These are phyloP conservation scores for Aspergillus novofumigatus DNA, from an alignment of 2,329 filamentous ascomycete species.

Conservation along the genomic window DNA sequence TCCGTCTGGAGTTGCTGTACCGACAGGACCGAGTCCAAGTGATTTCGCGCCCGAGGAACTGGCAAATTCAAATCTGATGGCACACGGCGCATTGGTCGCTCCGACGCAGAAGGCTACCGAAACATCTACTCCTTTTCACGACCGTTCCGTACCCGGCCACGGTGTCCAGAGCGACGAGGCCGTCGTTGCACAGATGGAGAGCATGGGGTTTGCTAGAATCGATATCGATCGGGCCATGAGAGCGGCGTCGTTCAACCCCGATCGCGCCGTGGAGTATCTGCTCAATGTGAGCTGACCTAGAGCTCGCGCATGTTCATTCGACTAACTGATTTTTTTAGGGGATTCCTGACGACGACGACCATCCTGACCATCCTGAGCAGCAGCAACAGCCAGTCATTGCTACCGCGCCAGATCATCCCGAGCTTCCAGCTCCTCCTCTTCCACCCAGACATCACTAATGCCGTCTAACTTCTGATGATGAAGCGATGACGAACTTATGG, in stretches of 20 bases:
- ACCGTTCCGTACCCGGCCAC: not conserved
- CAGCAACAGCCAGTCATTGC: not conserved
- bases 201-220: not conserved
- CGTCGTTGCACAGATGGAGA: not conserved
- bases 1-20: not conserved
- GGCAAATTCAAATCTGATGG: not conserved
- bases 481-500: not conserved
- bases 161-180: not conserved
- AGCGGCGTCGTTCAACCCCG: not conserved
- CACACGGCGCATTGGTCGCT: not conserved
- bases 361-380: not conserved
- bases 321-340: not conserved
- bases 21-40: constrained; percentile 7
- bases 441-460: not conserved
- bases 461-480: not conserved
- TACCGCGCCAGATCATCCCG: not conserved
- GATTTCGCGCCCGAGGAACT: constrained; percentile 1
- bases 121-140: not conserved
- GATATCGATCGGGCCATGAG: not conserved
- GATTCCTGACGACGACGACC: not conserved
- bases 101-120: not conserved
- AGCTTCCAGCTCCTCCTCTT: not conserved
- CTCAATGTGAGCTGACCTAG: not conserved
- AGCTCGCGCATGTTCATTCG: not conserved
- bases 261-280: not conserved